Evolutionary conservation across 2,329 filamentous ascomycete species (phyloP).

Genomic region (Dactylellina leptospora): DNA sequence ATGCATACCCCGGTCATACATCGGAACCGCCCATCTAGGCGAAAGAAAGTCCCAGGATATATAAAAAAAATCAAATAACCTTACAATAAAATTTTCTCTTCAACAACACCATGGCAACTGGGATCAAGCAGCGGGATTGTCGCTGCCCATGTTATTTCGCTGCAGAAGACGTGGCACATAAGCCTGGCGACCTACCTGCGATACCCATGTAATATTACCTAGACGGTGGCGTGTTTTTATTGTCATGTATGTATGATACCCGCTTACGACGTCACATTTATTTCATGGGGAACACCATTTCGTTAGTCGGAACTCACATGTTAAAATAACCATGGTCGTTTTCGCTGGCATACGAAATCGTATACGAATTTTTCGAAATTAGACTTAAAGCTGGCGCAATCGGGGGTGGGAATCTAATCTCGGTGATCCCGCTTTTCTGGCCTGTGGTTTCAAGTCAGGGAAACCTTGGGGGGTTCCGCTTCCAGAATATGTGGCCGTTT

Average conservation of each 20-base stretch:
- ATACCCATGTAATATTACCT: slow-evolving; percentile 2
- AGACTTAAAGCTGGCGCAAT: background rate
- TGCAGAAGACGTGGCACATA: slow-evolving; percentile 5
- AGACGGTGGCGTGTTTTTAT: slow-evolving; percentile 19
- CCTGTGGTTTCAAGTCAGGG: background rate
- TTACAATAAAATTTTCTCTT: background rate
- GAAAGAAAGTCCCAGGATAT: slow-evolving; percentile 7
- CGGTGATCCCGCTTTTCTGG: background rate
- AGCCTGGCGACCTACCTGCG: background rate
- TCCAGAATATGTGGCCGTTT: slow-evolving; percentile 4
- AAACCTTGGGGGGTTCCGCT: background rate
- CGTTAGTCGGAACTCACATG: slow-evolving; percentile 42
- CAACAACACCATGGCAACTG: background rate
- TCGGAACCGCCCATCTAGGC: background rate
- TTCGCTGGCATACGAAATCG: background rate
- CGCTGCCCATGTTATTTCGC: slow-evolving; percentile 31
- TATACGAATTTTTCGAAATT: background rate
- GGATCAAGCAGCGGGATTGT: slow-evolving; percentile 5
- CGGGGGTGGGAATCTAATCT: slow-evolving; percentile 18
- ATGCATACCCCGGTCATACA: slow-evolving; percentile 3
- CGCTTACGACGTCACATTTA: slow-evolving; percentile 31
- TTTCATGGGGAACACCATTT: slow-evolving; percentile 1
- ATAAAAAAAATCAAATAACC: slow-evolving; percentile 12
- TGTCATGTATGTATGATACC: background rate
- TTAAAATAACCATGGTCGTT: slow-evolving; percentile 6